These are phyloP conservation scores for Turritis glabra DNA, from an alignment of 345 rosid species.

Conservation along the genomic window DNA sequence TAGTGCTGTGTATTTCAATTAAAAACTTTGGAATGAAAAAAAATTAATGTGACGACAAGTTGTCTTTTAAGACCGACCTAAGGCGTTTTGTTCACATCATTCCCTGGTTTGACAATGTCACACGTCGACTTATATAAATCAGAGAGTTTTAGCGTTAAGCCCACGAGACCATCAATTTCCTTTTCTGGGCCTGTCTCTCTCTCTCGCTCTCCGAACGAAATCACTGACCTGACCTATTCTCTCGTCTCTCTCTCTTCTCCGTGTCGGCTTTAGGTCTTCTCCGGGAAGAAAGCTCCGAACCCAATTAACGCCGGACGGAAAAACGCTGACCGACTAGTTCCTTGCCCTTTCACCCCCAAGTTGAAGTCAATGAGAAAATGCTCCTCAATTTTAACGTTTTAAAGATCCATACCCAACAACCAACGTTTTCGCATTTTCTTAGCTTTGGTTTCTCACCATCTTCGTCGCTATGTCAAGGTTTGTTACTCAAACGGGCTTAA, in stretches of 20 bases:
- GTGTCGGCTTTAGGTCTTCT: constrained; percentile 34
- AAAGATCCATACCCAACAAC: constrained; percentile 24
- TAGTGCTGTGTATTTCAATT: not conserved
- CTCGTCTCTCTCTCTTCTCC: constrained; percentile 30
- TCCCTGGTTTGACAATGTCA: constrained; percentile 31
- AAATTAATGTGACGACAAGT: constrained; percentile 6
- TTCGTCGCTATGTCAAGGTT: constrained; percentile 39
- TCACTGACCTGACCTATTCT: constrained; percentile 27
- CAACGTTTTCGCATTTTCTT: constrained; percentile 16
- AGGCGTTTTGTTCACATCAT: constrained; percentile 8
- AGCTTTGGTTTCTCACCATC: constrained; percentile 20
- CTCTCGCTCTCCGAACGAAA: not conserved
- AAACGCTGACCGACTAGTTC: constrained; percentile 1
- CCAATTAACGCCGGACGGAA: constrained; percentile 21
- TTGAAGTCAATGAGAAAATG: constrained; percentile 42
- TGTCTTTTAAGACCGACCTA: constrained; percentile 19
- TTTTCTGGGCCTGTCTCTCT: constrained; percentile 38
- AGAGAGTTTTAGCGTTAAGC: constrained; percentile 20
- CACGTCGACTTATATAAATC: constrained; percentile 30
- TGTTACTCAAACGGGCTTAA: not conserved
- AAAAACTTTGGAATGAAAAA: not conserved
- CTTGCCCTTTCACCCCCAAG: not conserved
- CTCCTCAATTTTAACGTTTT: constrained; percentile 19
- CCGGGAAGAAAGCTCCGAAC: constrained; percentile 24
- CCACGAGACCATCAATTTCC: constrained; percentile 7